Conservation (phyloP, 2,329 filamentous ascomycete genomes). For the Arachnomyces sp. region DNA sequence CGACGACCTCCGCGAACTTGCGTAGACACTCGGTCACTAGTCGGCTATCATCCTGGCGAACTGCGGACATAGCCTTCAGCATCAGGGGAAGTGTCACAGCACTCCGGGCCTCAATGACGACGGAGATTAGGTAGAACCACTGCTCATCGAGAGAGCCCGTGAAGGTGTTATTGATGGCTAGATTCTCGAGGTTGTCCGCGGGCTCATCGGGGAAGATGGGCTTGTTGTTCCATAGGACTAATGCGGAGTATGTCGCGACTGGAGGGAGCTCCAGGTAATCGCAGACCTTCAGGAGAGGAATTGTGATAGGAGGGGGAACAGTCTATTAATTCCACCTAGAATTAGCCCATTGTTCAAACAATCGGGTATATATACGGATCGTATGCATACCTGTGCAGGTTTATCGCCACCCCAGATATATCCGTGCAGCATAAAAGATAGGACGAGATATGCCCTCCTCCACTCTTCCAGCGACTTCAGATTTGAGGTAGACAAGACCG, state of each 20-base stretch:
- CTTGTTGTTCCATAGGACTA: conserved; percentile 96
- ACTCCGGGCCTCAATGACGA: conserved; percentile 89
- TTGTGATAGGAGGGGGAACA: conserved; percentile 72
- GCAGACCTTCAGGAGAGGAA: conserved; percentile 73
- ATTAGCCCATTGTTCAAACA: background rate
- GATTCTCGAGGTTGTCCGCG: conserved; percentile 76
- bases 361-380: background rate
- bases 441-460: conserved; percentile 74
- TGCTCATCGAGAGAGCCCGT: conserved; percentile 94
- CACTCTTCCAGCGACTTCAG: conserved; percentile 82
- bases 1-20: conserved; percentile 76
- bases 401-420: conserved; percentile 83
- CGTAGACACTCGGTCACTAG: conserved; percentile 71
- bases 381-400: conserved; percentile 56
- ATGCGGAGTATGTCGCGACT: conserved; percentile 85
- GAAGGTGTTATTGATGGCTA: conserved; percentile 81
- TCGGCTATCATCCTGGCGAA: conserved; percentile 59
- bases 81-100: conserved; percentile 82
- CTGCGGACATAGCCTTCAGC: conserved; percentile 78
- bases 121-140: conserved; percentile 95
- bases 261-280: conserved; percentile 75
- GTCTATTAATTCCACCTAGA: conserved; percentile 30
- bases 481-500: conserved; percentile 72
- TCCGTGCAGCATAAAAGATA: conserved; percentile 72
- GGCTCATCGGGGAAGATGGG: conserved; percentile 77